phyloP scores from a whole-genome alignment of 1,284 basidiomycete species.

The Meira nashicola region DNA sequence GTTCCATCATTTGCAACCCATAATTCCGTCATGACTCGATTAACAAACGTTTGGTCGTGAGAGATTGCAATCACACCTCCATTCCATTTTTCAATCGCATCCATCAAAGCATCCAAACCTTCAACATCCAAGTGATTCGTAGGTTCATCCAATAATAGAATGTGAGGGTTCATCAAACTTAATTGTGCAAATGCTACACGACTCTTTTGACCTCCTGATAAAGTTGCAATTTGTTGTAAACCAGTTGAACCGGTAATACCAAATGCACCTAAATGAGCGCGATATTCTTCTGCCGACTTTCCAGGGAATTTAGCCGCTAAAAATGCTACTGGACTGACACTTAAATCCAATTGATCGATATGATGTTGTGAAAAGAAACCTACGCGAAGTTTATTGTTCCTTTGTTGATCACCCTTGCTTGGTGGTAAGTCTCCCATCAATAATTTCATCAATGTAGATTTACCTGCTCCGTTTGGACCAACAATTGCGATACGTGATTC shows the following conservation, averaged over 20 bases:
- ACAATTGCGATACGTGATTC: slow-evolving; percentile 45
- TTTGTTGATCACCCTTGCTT: slow-evolving; percentile 72
- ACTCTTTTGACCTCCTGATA: slow-evolving; percentile 86
- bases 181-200: slow-evolving; percentile 93
- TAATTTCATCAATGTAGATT: slow-evolving; percentile 85
- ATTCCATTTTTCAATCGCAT: slow-evolving; percentile 80
- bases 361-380: slow-evolving; percentile 70
- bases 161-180: slow-evolving; percentile 81
- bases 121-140: slow-evolving; percentile 89
- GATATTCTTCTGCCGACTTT: slow-evolving; percentile 92
- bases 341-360: slow-evolving; percentile 78
- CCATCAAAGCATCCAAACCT: slow-evolving; percentile 91
- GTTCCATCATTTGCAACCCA: slow-evolving; percentile 66
- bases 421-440: slow-evolving; percentile 86
- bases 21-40: slow-evolving; percentile 41
- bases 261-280: slow-evolving; percentile 91
- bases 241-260: slow-evolving; percentile 96
- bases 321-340: slow-evolving; percentile 85
- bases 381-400: slow-evolving; percentile 77
- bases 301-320: slow-evolving; percentile 87
- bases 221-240: slow-evolving; percentile 65
- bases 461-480: slow-evolving; percentile 49
- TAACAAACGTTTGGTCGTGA: slow-evolving; percentile 48
- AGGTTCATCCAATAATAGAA: slow-evolving; percentile 96
- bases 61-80: slow-evolving; percentile 65